phyloP scores from a whole-genome alignment of 192 early-diverging fungal species.

The Lobosporangium transversale region DNA sequence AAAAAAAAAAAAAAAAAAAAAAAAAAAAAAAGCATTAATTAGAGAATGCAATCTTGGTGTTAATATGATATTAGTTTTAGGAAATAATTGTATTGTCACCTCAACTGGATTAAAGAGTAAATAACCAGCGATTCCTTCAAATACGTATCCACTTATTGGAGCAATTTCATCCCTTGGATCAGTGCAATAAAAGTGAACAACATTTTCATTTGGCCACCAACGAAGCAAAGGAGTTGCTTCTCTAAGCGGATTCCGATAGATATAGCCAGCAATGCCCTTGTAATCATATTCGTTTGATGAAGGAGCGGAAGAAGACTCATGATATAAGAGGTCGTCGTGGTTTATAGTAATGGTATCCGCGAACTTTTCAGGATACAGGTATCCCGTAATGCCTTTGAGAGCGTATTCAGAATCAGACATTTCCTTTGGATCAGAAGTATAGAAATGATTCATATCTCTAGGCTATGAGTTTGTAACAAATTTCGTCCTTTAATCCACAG shows the following conservation, averaged over 20 bases:
- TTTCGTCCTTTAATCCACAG: no score
- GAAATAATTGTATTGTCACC: constrained; percentile 15
- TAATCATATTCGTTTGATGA: constrained; percentile 1
- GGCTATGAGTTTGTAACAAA: no score
- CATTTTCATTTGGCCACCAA: not conserved
- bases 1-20: no score
- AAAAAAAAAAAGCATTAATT: no score
- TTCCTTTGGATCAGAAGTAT: constrained; percentile 12
- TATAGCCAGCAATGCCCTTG: constrained; percentile 13
- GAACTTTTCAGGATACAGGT: constrained; percentile 11
- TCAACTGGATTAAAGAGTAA: constrained; percentile 7
- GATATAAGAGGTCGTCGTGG: not conserved
- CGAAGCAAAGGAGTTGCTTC: constrained; percentile 9
- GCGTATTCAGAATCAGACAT: not conserved
- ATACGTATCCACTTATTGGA: not conserved
- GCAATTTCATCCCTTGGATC: constrained; percentile 10
- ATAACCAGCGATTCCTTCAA: constrained; percentile 13
- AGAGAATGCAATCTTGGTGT: no score
- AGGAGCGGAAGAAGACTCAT: constrained; percentile 5
- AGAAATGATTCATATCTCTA: not conserved
- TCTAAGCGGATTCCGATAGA: not conserved
- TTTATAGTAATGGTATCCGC: constrained; percentile 10
- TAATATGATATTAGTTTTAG: no score
- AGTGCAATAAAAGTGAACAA: constrained; percentile 15
- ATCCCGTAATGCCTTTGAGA: constrained; percentile 21